These are phyloP conservation scores for Pueraria montana DNA, from an alignment of 306 rosid species.

Conservation along the genomic window DNA sequence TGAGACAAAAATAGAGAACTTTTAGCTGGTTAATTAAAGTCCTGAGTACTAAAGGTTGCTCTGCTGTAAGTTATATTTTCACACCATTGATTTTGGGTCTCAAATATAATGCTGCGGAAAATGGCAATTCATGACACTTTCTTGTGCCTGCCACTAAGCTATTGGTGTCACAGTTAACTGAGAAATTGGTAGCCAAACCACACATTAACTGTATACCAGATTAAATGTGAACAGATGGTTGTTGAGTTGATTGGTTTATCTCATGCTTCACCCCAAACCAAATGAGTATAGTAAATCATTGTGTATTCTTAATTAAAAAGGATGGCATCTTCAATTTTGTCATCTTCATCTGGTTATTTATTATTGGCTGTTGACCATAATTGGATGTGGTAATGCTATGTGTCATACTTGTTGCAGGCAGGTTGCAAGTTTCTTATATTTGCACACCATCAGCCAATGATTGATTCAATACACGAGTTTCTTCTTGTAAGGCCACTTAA, in stretches of 20 bases:
- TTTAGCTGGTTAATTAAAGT: neutral
- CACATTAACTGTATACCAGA: neutral
- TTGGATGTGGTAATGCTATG: conserved; percentile 33
- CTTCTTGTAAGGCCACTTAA: conserved; percentile 76
- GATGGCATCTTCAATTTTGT: conserved; percentile 28
- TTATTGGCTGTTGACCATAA: conserved; percentile 26
- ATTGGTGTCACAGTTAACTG: conserved; percentile 28
- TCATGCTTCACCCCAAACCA: conserved; percentile 6
- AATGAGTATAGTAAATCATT: neutral
- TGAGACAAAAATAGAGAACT: conserved; percentile 23
- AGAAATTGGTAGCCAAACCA: conserved; percentile 5
- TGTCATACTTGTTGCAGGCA: conserved; percentile 68
- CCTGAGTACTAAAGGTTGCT: conserved; percentile 13
- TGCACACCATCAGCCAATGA: conserved; percentile 94
- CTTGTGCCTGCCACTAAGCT: conserved; percentile 8
- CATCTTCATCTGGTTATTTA: conserved; percentile 9
- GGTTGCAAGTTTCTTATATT: conserved; percentile 97
- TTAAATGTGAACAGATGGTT: conserved; percentile 5
- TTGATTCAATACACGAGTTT: conserved; percentile 84
- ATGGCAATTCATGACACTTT: neutral
- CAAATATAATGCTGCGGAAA: conserved; percentile 21
- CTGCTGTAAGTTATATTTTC: neutral
- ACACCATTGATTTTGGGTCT: conserved; percentile 32
- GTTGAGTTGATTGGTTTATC: conserved; percentile 30
- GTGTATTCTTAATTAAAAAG: conserved; percentile 29